phyloP scores from a whole-genome alignment of 441 rosid genomes.

The Euphorbia corollata region DNA sequence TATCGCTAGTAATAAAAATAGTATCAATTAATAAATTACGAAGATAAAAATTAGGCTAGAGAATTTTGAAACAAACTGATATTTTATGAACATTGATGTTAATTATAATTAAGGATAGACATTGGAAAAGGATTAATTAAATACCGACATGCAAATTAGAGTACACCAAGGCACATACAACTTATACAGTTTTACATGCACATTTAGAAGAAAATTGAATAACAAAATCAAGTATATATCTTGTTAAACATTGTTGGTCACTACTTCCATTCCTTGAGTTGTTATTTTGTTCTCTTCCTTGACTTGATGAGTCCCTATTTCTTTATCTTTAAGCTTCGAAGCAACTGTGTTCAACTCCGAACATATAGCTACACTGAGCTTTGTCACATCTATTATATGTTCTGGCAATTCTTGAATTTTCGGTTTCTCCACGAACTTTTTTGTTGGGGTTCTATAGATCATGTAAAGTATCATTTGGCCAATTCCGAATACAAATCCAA shows the following conservation, averaged over 20 bases:
- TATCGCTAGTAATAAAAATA: too few species aligned
- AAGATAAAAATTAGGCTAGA: neutral
- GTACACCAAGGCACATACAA: conserved; percentile 2
- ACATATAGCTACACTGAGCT: conserved; percentile 33
- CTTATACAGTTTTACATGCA: conserved; percentile 4
- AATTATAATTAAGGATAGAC: neutral
- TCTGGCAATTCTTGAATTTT: conserved; percentile 46
- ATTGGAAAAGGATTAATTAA: neutral
- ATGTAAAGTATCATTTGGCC: conserved; percentile 68
- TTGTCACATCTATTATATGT: conserved; percentile 49
- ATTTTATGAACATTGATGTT: conserved; percentile 4
- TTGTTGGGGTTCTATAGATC: conserved; percentile 39
- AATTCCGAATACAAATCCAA: conserved; percentile 68
- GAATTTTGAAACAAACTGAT: neutral
- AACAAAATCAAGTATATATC: neutral
- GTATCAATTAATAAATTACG: too few species aligned
- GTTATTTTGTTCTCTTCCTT: conserved; percentile 16
- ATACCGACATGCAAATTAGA: conserved; percentile 8
- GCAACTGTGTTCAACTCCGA: conserved; percentile 35
- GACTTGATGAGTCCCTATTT: conserved; percentile 16
- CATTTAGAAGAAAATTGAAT: neutral
- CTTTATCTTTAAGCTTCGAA: conserved; percentile 27
- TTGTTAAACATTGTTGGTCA: conserved; percentile 10
- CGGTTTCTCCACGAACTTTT: conserved; percentile 35
- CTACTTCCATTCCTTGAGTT: conserved; percentile 4